These are phyloP conservation scores for Hyphodiscus sp. DNA, from an alignment of 2,329 filamentous ascomycete genomes.

Conservation along the genomic window DNA sequence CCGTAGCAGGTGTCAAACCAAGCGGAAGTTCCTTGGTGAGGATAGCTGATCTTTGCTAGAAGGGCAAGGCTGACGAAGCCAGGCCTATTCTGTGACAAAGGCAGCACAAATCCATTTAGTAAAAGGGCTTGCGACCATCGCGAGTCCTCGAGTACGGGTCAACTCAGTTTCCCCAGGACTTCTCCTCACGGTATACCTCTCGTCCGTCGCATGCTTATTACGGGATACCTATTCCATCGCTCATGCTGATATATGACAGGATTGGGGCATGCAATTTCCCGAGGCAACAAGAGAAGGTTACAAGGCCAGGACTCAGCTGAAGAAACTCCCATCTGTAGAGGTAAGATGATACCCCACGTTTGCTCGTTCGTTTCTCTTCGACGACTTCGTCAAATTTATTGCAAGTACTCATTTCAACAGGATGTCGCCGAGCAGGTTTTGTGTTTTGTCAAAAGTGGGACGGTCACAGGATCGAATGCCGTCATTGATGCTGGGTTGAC, in stretches of 20 bases:
- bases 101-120: constrained; percentile 59
- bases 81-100: constrained; percentile 73
- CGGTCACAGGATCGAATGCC: background rate
- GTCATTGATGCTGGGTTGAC: background rate
- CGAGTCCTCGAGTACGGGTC: constrained; percentile 49
- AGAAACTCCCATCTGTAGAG: constrained; percentile 1
- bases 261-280: background rate
- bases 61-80: background rate
- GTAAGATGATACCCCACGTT: background rate
- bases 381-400: background rate
- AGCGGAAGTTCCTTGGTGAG: constrained; percentile 53
- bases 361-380: background rate
- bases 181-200: background rate
- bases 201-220: background rate
- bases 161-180: constrained; percentile 46
- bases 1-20: constrained; percentile 56
- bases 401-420: background rate
- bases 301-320: background rate
- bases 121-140: constrained; percentile 46
- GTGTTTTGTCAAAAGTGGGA: background rate
- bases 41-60: background rate
- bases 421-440: background rate
- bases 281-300: background rate
- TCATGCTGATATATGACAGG: background rate
- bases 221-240: background rate